Conservation (phyloP, 352 stramenopile species). For the Phytophthora hybrid region DNA sequence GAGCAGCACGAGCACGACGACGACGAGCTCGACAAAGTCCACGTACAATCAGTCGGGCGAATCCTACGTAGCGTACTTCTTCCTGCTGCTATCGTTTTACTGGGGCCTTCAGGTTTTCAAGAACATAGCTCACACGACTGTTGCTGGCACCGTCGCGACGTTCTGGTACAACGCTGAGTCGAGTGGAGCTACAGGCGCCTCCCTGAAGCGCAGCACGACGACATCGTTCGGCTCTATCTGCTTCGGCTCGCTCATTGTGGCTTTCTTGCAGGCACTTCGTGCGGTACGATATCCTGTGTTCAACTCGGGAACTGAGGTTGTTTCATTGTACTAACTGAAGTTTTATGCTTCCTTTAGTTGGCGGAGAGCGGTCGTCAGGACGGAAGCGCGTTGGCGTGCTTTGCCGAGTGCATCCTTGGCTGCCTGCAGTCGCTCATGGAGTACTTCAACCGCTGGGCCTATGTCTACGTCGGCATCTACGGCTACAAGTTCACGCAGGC, state of each 20-base stretch:
- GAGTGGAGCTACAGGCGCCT: conserved; percentile 81
- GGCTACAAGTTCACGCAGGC: conserved; percentile 95
- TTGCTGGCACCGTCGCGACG: conserved; percentile 93
- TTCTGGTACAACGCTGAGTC: conserved; percentile 96
- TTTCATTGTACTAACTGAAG: conserved; percentile 6
- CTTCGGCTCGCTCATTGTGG: conserved; percentile 94
- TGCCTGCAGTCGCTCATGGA: conserved; percentile 90
- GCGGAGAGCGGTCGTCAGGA: conserved; percentile 77
- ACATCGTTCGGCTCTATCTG: conserved; percentile 97
- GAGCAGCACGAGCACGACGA: conserved; percentile 26
- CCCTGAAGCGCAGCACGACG: conserved; percentile 87
- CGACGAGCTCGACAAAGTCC: conserved; percentile 37
- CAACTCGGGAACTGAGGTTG: not conserved
- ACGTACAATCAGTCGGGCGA: conserved; percentile 44
- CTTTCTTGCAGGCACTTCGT: conserved; percentile 92
- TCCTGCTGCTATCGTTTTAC: conserved; percentile 92
- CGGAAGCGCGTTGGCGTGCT: conserved; percentile 73
- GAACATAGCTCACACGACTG: conserved; percentile 94
- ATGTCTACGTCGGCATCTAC: conserved; percentile 95
- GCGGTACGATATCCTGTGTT: conserved; percentile 42
- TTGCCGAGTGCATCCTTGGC: conserved; percentile 85
- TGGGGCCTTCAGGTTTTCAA: conserved; percentile 94
- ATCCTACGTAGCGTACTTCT: conserved; percentile 57
- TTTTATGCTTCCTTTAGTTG: conserved; percentile 41
- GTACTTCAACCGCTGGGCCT: conserved; percentile 96